phyloP scores from a whole-genome alignment of 2,329 filamentous ascomycete species.

The Penicillium sp. region DNA sequence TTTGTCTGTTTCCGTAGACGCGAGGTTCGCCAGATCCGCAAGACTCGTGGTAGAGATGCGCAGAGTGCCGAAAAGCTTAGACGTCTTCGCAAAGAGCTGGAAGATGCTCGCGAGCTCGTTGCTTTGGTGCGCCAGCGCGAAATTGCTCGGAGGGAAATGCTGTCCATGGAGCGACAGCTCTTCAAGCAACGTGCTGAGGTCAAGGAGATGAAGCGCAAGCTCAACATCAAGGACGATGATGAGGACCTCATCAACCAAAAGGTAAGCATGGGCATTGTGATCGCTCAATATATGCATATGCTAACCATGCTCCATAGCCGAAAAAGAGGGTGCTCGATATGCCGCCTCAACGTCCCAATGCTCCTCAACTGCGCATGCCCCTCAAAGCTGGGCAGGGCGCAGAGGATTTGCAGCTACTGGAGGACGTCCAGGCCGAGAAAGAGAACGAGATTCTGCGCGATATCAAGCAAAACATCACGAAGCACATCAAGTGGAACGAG shows the following conservation, averaged over 20 bases:
- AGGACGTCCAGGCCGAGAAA: constrained; percentile 70
- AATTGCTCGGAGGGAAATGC: constrained; percentile 64
- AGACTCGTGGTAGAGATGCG: constrained; percentile 85
- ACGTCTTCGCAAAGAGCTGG: constrained; percentile 79
- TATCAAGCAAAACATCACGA: constrained; percentile 76
- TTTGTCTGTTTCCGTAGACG: constrained; percentile 96
- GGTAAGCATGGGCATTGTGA: constrained; percentile 45
- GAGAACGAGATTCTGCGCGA: constrained; percentile 71
- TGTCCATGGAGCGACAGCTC: constrained; percentile 64
- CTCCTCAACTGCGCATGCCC: constrained; percentile 60
- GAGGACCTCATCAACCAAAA: constrained; percentile 92
- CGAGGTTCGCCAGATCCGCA: constrained; percentile 86
- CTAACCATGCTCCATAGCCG: constrained; percentile 46
- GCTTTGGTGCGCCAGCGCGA: constrained; percentile 72
- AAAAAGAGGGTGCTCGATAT: constrained; percentile 60
- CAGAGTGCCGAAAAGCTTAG: constrained; percentile 92
- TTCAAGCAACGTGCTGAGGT: constrained; percentile 75
- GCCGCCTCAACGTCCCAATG: constrained; percentile 53
- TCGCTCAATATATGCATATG: constrained; percentile 32
- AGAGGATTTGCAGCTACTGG: constrained; percentile 66
- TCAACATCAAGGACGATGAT: constrained; percentile 84
- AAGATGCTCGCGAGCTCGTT: constrained; percentile 75
- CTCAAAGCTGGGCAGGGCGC: constrained; percentile 65
- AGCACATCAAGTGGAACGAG: constrained; percentile 85
- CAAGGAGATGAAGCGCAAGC: constrained; percentile 77